A percentile compares a stretch with the other conserved stretches of the same genome.
phyloP scores from a whole-genome alignment of 192 early-diverging fungal genomes.

The Gaertneriomyces sp. region DNA sequence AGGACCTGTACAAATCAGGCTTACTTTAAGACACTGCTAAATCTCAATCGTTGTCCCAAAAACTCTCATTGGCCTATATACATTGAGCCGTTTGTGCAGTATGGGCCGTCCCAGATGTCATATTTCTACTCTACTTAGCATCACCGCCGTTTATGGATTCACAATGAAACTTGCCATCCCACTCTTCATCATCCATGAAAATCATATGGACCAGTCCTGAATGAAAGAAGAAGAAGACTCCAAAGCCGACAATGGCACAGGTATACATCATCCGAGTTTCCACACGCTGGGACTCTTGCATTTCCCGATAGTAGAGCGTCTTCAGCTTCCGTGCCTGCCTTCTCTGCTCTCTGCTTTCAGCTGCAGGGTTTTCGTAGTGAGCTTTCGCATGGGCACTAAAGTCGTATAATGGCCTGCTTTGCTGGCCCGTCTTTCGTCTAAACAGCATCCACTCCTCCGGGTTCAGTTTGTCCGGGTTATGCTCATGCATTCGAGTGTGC shows the following conservation, averaged over 20 bases:
- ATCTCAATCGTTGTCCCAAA: no score
- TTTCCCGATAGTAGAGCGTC: slow-evolving; percentile 17
- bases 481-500: slow-evolving; percentile 4
- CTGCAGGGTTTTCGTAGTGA: slow-evolving; percentile 30
- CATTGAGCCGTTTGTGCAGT: no score
- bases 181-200: slow-evolving; percentile 26
- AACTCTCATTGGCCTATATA: no score
- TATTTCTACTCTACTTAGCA: no score
- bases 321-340: slow-evolving; percentile 10
- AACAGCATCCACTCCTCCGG: slow-evolving; percentile 50
- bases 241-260: slow-evolving; percentile 9
- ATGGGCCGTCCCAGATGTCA: no score
- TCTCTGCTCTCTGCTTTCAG: slow-evolving; percentile 5
- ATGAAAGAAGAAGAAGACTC: slow-evolving; percentile 30
- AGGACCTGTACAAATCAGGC: no score
- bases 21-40: no score
- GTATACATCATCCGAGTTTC: slow-evolving; percentile 16
- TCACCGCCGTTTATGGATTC: no score
- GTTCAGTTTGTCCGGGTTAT: slow-evolving; percentile 18
- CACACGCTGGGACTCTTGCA: slow-evolving; percentile 20
- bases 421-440: slow-evolving; percentile 11
- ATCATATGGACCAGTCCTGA: slow-evolving; percentile 35
- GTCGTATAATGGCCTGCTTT: slow-evolving; percentile 18
- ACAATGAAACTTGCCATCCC: not conserved
- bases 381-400: slow-evolving; percentile 30